Evolutionary conservation across 805 yeast species (phyloP).

Genomic region (Nematodospora valgi): DNA sequence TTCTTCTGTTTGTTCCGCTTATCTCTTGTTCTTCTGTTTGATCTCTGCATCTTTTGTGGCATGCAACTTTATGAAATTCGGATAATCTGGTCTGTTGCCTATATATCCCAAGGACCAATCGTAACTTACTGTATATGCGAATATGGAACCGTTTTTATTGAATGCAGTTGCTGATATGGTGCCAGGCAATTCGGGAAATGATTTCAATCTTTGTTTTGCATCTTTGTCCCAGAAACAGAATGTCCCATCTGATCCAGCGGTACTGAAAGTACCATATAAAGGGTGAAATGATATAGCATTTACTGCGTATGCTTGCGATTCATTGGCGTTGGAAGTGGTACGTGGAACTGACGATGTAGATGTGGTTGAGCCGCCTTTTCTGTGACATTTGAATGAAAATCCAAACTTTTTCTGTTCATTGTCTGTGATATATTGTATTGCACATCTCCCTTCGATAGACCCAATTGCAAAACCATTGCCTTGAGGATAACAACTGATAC

Average conservation of each 20-base stretch:
- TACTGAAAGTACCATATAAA: slow-evolving; percentile 81
- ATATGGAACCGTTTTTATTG: slow-evolving; percentile 76
- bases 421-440: slow-evolving; percentile 87
- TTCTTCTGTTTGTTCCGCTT: background rate
- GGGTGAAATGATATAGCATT: slow-evolving; percentile 87
- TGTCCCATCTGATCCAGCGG: slow-evolving; percentile 94
- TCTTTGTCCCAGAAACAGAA: slow-evolving; percentile 96
- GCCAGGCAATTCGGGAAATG: slow-evolving; percentile 63
- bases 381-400: slow-evolving; percentile 92
- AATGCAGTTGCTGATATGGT: slow-evolving; percentile 77
- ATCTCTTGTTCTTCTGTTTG: slow-evolving; percentile 48
- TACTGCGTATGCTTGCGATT: slow-evolving; percentile 71
- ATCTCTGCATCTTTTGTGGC: slow-evolving; percentile 84
- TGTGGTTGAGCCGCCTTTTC: slow-evolving; percentile 53
- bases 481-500: slow-evolving; percentile 79
- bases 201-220: slow-evolving; percentile 80
- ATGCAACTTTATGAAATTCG: slow-evolving; percentile 77
- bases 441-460: slow-evolving; percentile 93
- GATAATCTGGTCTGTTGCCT: slow-evolving; percentile 70
- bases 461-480: slow-evolving; percentile 94
- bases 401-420: slow-evolving; percentile 67
- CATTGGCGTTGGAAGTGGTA: slow-evolving; percentile 26
- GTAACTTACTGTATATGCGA: slow-evolving; percentile 89
- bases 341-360: slow-evolving; percentile 24
- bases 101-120: slow-evolving; percentile 95